Evolutionary conservation across 1,284 basidiomycete genomes (phyloP).

Genomic region (Melampsora abietis-canadensis): DNA sequence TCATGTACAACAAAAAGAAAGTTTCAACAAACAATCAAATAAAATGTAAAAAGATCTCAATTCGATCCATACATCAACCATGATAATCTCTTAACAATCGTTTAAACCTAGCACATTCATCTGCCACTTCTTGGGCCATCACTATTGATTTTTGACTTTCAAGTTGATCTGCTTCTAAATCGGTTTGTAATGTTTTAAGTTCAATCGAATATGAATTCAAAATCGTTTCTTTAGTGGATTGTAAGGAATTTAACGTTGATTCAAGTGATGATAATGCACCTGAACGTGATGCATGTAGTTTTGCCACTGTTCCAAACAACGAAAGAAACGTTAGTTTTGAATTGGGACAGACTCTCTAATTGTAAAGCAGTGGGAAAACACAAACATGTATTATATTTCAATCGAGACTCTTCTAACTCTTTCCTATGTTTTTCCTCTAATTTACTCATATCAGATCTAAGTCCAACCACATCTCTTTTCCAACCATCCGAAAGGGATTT

Average conservation of each 20-base stretch:
- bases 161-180: slow-evolving; percentile 8
- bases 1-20: too few relatives aligned
- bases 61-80: too few relatives aligned
- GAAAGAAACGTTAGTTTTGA: background rate
- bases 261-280: slow-evolving; percentile 35
- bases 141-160: background rate
- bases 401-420: slow-evolving; percentile 40
- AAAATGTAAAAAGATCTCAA: too few relatives aligned
- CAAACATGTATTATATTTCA: slow-evolving; percentile 43
- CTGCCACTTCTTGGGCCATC: slow-evolving; percentile 22
- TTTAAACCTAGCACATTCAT: slow-evolving; percentile 44
- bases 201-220: slow-evolving; percentile 19
- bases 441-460: slow-evolving; percentile 21
- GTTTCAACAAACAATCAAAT: too few relatives aligned
- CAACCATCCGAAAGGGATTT: slow-evolving; percentile 41
- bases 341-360: background rate
- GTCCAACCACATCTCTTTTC: slow-evolving; percentile 32
- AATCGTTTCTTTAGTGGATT: slow-evolving; percentile 27
- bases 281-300: slow-evolving; percentile 42
- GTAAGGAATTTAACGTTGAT: slow-evolving; percentile 17
- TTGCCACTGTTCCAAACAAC: slow-evolving; percentile 15
- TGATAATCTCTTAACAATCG: slow-evolving; percentile 31
- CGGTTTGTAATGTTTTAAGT: slow-evolving; percentile 9
- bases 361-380: too few relatives aligned
- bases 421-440: slow-evolving; percentile 42